Evolutionary conservation across 164 flowering plant species (phyloP).

Genomic region (Vitis rotundifolia): DNA sequence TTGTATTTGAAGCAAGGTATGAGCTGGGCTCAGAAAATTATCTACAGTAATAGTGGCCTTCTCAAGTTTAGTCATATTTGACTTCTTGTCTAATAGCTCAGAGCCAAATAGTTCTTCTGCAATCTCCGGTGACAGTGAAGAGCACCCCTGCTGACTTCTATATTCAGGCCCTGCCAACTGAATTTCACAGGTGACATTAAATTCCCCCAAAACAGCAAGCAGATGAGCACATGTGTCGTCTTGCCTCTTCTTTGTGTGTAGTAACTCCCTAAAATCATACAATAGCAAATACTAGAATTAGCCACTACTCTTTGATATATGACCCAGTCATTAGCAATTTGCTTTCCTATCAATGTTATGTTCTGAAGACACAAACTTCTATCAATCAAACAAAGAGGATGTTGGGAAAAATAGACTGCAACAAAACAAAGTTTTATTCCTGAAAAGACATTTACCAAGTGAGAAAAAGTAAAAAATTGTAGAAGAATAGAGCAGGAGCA

Average conservation of each 20-base stretch:
- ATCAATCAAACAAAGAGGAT: no score
- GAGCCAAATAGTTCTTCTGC: constrained; percentile 36
- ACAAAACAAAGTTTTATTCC: no score
- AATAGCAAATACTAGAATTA: neutral
- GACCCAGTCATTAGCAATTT: neutral
- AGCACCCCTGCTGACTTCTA: constrained; percentile 22
- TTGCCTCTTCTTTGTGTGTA: constrained; percentile 38
- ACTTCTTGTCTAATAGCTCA: constrained; percentile 15
- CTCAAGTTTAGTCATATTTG: constrained; percentile 16
- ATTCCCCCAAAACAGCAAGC: constrained; percentile 26
- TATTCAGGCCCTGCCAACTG: constrained; percentile 47
- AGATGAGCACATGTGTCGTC: constrained; percentile 28
- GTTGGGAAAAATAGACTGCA: no score
- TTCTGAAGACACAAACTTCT: no score
- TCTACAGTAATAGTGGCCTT: constrained; percentile 35
- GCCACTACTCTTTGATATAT: neutral
- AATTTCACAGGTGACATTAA: constrained; percentile 33
- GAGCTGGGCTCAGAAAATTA: constrained; percentile 43
- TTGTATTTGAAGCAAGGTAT: constrained; percentile 47
- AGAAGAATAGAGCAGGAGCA: no score
- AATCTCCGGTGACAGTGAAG: constrained; percentile 34
- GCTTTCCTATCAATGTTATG: no score
- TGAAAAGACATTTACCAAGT: no score
- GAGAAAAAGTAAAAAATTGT: no score
- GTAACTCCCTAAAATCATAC: constrained; percentile 28